Conservation (phyloP, 768 basidiomycete genomes). For the Coprinopsis marcescibilis region DNA sequence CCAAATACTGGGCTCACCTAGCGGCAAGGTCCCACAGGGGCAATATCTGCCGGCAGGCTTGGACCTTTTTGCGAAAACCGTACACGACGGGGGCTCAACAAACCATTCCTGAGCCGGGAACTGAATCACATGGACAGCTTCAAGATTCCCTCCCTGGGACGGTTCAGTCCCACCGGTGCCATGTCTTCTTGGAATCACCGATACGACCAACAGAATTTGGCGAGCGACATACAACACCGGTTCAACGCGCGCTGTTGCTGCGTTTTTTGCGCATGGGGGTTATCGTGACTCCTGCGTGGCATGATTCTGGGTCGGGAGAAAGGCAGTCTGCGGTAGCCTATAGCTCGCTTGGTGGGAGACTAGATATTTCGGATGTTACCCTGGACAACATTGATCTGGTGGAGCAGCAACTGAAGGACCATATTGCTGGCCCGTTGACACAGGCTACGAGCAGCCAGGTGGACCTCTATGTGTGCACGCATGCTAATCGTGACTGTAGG, state of each 20-base stretch:
- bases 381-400: conserved; percentile 47
- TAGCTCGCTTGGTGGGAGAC: conserved; percentile 36
- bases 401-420: conserved; percentile 29
- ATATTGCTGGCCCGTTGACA: conserved; percentile 15
- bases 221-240: conserved; percentile 36
- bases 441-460: conserved; percentile 20
- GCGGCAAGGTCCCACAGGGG: background rate
- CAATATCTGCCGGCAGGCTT: background rate
- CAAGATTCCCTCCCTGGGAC: conserved; percentile 39
- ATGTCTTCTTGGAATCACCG: conserved; percentile 49
- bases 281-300: conserved; percentile 58
- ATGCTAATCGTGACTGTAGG: conserved; percentile 72
- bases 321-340: conserved; percentile 44
- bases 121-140: background rate
- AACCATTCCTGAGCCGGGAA: background rate
- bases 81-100: background rate
- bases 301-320: conserved; percentile 16
- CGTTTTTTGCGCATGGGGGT: conserved; percentile 43
- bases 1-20: too few relatives aligned
- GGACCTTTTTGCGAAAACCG: background rate
- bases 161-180: conserved; percentile 43
- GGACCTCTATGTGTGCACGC: conserved; percentile 71
- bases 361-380: conserved; percentile 45
- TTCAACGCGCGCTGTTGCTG: conserved; percentile 47
- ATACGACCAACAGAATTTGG: conserved; percentile 47